Evolutionary conservation across 1,284 basidiomycete genomes (phyloP).

Genomic region (Golubevia sp.): DNA sequence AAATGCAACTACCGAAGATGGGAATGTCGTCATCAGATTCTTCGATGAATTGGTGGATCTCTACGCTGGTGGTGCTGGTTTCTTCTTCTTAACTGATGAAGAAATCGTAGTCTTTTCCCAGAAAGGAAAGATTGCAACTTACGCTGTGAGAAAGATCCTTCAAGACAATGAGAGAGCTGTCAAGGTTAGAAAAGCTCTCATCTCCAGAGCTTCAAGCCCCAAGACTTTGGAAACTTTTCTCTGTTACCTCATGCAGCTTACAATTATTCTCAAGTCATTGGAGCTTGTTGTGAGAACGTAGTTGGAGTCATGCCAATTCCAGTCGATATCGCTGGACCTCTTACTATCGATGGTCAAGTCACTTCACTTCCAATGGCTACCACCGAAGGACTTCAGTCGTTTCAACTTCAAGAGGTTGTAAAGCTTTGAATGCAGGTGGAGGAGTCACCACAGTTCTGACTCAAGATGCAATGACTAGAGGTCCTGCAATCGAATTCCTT

Average conservation of each 20-base stretch:
- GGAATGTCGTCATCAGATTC: slow-evolving; percentile 40
- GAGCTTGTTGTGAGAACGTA: slow-evolving; percentile 60
- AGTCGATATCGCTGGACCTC: slow-evolving; percentile 57
- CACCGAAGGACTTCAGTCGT: slow-evolving; percentile 59
- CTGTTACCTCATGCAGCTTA: slow-evolving; percentile 45
- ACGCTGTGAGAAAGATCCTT: slow-evolving; percentile 90
- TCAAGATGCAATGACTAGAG: slow-evolving; percentile 60
- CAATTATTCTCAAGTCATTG: slow-evolving; percentile 56
- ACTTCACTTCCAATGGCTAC: slow-evolving; percentile 59
- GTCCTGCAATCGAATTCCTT: slow-evolving; percentile 56
- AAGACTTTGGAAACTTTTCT: slow-evolving; percentile 42
- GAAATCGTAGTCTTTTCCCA: slow-evolving; percentile 88
- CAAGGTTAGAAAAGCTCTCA: slow-evolving; percentile 80
- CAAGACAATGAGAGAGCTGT: slow-evolving; percentile 87
- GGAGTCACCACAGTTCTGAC: slow-evolving; percentile 59
- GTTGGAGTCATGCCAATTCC: slow-evolving; percentile 59
- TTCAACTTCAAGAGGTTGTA: slow-evolving; percentile 59
- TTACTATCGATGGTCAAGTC: slow-evolving; percentile 52
- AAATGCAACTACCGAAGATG: slow-evolving; percentile 24
- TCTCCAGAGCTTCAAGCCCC: slow-evolving; percentile 65
- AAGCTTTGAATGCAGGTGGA: slow-evolving; percentile 55
- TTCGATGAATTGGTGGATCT: slow-evolving; percentile 83
- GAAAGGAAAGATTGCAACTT: slow-evolving; percentile 89
- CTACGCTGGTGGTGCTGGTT: slow-evolving; percentile 75
- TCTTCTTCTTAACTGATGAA: slow-evolving; percentile 78